Evolutionary conservation across 108 stramenopile species (phyloP).

Genomic region (Cyclotella kingstonii): DNA sequence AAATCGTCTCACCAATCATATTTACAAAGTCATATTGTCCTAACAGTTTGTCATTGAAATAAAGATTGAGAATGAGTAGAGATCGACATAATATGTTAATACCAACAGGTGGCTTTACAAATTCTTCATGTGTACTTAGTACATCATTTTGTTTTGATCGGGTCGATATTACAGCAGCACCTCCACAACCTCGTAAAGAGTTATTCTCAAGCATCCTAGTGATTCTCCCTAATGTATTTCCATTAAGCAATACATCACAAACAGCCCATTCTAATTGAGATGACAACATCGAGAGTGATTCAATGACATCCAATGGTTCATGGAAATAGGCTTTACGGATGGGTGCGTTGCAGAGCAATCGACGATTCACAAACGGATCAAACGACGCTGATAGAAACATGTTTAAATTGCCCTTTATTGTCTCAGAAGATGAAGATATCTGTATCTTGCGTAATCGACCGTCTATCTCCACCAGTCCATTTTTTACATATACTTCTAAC

Average conservation of each 20-base stretch:
- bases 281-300: conserved; percentile 34
- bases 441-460: conserved; percentile 12
- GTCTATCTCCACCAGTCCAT: conserved; percentile 13
- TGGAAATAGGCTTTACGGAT: conserved; percentile 58
- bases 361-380: conserved; percentile 74
- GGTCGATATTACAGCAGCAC: background rate
- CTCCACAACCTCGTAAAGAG: conserved; percentile 35
- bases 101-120: conserved; percentile 20
- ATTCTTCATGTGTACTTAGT: too few species aligned
- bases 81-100: conserved; percentile 71
- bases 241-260: conserved; percentile 55
- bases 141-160: too few species aligned
- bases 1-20: conserved; percentile 52
- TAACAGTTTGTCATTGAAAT: conserved; percentile 76
- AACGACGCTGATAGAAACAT: conserved; percentile 43
- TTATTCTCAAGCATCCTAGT: conserved; percentile 53
- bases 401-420: background rate
- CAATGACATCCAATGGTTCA: conserved; percentile 30
- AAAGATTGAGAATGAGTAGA: conserved; percentile 74
- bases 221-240: conserved; percentile 54
- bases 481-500: background rate
- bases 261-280: conserved; percentile 67
- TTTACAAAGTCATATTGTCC: conserved; percentile 58
- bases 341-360: conserved; percentile 72
- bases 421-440: background rate